Evolutionary conservation across 495 filamentous ascomycete genomes (phyloP).

Genomic region (Evernia prunastri): DNA sequence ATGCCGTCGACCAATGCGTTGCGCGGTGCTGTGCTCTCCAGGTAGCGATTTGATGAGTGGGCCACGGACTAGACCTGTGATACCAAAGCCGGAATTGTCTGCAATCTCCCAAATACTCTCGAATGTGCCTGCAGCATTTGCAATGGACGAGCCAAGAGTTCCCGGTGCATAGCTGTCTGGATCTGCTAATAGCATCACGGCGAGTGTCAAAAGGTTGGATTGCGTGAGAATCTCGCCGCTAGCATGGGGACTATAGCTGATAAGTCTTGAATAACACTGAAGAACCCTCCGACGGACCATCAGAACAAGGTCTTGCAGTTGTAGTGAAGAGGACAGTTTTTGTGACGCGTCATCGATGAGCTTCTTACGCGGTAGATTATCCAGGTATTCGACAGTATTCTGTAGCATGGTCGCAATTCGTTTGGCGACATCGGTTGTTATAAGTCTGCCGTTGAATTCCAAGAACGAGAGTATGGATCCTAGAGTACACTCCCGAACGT

Average conservation of each 20-base stretch:
- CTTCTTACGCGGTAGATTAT: slow-evolving; percentile 74
- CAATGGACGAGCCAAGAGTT: slow-evolving; percentile 86
- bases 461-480: slow-evolving; percentile 88
- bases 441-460: slow-evolving; percentile 83
- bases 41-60: slow-evolving; percentile 65
- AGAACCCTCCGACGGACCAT: slow-evolving; percentile 92
- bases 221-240: slow-evolving; percentile 81
- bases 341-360: slow-evolving; percentile 82
- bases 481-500: slow-evolving; percentile 92
- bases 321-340: slow-evolving; percentile 76
- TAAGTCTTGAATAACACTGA: slow-evolving; percentile 87
- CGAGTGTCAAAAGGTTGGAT: slow-evolving; percentile 87
- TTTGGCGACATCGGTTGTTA: slow-evolving; percentile 93
- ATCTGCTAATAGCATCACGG: slow-evolving; percentile 86
- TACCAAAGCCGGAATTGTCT: slow-evolving; percentile 90
- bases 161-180: slow-evolving; percentile 79
- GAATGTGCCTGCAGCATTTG: slow-evolving; percentile 80
- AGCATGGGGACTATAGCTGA: slow-evolving; percentile 74
- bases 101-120: slow-evolving; percentile 91
- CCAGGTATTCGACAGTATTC: slow-evolving; percentile 83
- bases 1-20: slow-evolving; percentile 53
- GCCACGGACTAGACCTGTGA: slow-evolving; percentile 75
- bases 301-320: slow-evolving; percentile 82
- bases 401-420: slow-evolving; percentile 91
- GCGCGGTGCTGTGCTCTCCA: slow-evolving; percentile 57